Conservation (phyloP, 257 asterid genomes). For the Schizonepeta tenuifolia region DNA sequence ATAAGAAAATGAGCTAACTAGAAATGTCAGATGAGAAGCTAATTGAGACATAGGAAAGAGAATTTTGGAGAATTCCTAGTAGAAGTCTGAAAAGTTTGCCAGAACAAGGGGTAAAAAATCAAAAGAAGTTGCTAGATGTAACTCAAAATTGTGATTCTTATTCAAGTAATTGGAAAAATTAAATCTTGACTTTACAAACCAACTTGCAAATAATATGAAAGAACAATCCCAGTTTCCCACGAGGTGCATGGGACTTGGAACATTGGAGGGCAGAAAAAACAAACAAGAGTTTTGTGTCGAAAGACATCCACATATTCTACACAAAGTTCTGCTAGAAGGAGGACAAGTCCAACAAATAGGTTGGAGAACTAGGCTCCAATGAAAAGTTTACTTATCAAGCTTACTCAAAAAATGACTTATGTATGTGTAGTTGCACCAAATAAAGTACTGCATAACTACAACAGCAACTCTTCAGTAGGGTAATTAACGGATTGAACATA, state of each 20-base stretch:
- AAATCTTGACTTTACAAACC: no score
- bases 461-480: background rate
- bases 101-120: background rate
- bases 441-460: background rate
- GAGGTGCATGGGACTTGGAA: no score
- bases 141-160: background rate
- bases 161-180: background rate
- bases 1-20: background rate
- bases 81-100: background rate
- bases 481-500: background rate
- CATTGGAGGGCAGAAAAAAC: background rate
- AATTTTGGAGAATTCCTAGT: background rate
- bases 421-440: background rate
- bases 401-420: background rate
- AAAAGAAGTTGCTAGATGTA: background rate
- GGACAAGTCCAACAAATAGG: conserved; percentile 17
- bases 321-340: background rate
- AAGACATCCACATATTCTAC: conserved; percentile 5
- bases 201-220: no score
- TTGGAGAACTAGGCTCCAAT: background rate
- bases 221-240: no score
- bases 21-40: background rate
- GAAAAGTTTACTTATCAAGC: background rate
- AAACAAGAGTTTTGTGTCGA: background rate
- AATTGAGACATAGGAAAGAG: background rate